These are phyloP conservation scores for Saccharomyces hybrid DNA, from an alignment of 1,139 yeast genomes.

Conservation along the genomic window DNA sequence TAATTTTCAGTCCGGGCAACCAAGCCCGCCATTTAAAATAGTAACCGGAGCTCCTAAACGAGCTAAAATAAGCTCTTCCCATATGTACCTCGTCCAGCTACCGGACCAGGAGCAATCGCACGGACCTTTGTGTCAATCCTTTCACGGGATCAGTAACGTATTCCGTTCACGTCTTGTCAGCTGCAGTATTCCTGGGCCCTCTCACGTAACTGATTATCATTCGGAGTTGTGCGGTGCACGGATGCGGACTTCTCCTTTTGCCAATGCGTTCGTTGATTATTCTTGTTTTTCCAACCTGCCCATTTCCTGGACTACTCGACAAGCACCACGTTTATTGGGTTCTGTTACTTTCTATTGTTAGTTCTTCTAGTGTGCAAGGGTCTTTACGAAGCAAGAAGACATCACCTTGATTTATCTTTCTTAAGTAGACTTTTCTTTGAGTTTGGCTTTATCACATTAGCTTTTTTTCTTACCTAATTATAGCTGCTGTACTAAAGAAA, in stretches of 20 bases:
- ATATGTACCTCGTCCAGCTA: background rate
- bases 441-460: background rate
- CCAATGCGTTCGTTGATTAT: background rate
- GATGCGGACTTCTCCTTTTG: conserved; percentile 1
- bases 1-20: background rate
- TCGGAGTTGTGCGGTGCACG: conserved; percentile 1
- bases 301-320: background rate
- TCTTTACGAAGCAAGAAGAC: background rate
- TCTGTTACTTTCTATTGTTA: background rate
- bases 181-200: background rate
- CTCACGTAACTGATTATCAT: background rate
- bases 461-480: background rate
- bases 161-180: background rate
- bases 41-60: background rate
- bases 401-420: background rate
- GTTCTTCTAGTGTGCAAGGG: background rate
- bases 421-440: background rate
- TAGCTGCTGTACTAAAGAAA: background rate
- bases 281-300: background rate
- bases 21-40: background rate
- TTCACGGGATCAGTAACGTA: background rate
- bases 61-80: background rate
- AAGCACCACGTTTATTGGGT: background rate
- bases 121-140: background rate
- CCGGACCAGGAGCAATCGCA: background rate